Evolutionary conservation across 305 asterid species (phyloP).

Genomic region (Nicotiana rustica): DNA sequence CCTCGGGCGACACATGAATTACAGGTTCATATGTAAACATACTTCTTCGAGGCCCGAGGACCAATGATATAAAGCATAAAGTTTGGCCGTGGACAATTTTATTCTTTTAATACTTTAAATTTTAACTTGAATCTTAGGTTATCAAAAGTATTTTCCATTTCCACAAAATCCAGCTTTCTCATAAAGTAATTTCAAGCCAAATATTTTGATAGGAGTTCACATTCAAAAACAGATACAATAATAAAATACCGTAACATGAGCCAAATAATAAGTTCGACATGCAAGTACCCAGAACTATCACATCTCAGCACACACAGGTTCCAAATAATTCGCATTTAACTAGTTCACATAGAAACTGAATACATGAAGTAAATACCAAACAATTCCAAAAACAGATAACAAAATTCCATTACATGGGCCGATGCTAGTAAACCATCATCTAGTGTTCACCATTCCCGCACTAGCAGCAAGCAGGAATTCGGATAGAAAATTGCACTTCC

Average conservation of each 20-base stretch:
- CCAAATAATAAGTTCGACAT: not conserved
- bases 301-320: not conserved
- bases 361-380: not conserved
- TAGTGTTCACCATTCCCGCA: conserved; percentile 12
- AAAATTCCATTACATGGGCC: not conserved
- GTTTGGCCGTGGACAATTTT: not conserved
- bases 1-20: too few relatives aligned
- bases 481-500: not conserved
- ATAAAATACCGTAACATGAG: not conserved
- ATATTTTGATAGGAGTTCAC: not conserved
- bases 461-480: conserved; percentile 11
- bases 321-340: not conserved
- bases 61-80: too few relatives aligned
- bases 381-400: not conserved
- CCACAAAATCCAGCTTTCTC: not conserved
- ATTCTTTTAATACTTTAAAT: not conserved
- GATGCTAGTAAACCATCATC: not conserved
- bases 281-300: not conserved
- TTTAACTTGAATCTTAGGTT: too few relatives aligned
- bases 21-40: too few relatives aligned
- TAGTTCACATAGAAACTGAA: not conserved
- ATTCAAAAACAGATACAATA: not conserved
- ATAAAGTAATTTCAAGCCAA: not conserved
- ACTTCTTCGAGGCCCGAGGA: too few relatives aligned
- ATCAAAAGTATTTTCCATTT: not conserved